Conservation (phyloP, 2,329 filamentous ascomycete genomes). For the Fusarium euwallaceae region DNA sequence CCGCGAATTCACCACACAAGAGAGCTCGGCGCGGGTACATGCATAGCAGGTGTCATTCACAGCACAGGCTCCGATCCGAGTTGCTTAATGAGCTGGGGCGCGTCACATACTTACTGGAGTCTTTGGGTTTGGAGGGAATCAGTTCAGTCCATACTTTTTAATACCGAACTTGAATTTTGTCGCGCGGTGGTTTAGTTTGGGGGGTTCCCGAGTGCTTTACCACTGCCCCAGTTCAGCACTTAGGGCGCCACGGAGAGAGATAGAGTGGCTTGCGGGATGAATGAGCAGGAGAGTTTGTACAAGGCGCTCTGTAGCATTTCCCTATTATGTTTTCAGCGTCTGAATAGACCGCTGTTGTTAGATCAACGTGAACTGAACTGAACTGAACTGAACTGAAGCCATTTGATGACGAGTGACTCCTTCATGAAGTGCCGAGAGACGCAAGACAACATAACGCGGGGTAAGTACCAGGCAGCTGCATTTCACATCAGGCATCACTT, state of each 20-base stretch:
- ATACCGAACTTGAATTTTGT: slow-evolving; percentile 51
- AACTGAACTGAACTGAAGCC: slow-evolving; percentile 5
- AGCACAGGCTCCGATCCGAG: slow-evolving; percentile 39
- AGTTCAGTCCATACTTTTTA: slow-evolving; percentile 54
- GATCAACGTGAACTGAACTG: slow-evolving; percentile 16
- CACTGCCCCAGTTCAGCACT: slow-evolving; percentile 35
- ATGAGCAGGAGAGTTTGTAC: slow-evolving; percentile 40
- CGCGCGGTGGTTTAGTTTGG: slow-evolving; percentile 38
- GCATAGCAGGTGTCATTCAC: slow-evolving; percentile 46
- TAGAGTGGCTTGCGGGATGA: slow-evolving; percentile 42
- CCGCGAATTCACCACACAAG: slow-evolving; percentile 38
- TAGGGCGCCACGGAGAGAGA: slow-evolving; percentile 30
- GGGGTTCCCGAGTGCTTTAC: slow-evolving; percentile 30
- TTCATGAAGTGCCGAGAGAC: not conserved
- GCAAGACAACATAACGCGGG: not conserved
- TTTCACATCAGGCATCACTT: not conserved
- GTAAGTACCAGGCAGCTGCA: not conserved
- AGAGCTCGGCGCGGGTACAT: slow-evolving; percentile 41
- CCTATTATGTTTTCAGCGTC: slow-evolving; percentile 40
- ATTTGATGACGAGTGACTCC: slow-evolving; percentile 4
- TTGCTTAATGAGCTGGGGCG: slow-evolving; percentile 47
- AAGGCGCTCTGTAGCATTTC: slow-evolving; percentile 46
- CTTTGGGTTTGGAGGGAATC: slow-evolving; percentile 55
- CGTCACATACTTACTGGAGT: slow-evolving; percentile 57
- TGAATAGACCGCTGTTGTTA: slow-evolving; percentile 48